Base-by-base conservation (phyloP, 179 eudicot species). In the Amaranthus tricolor region DNA sequence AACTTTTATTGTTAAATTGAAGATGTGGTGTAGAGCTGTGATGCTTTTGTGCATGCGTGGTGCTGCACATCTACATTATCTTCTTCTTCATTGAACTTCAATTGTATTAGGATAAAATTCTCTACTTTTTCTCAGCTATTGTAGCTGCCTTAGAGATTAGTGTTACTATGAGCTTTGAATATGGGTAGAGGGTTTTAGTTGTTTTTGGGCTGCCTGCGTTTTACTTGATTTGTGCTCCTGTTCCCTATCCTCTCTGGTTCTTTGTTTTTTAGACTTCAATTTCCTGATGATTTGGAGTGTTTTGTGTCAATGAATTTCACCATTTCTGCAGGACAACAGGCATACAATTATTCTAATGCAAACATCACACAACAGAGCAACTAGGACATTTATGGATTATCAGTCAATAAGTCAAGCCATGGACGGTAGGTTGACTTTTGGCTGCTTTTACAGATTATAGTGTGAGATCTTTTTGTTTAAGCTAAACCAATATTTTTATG, bases 331-430 rank as follows among this genome's bases (percentile, higher is more conserved):
- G 98, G 94, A 93, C 50, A 92, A 92, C 74, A 87, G 80, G 88
- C 98, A 94, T 83, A 94, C 98, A 24, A 94, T 94, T 73, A 74
- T 94, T 76, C 88, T 94, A 62, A 92, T 94, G 94, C 97, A 94
- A 84, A 82, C 88, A 47, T 84, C 97, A 62, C 97, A 82, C 24
- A 86, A 81, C 89, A 85, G 87, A 77, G 88, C 96, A 62, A 77
- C 87, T 53, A 87, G 98, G 62, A 94, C 97, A 50, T 94, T 94
- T 82, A 92, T 92, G 97, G 98, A 94, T 75, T 92, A 86, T 74
- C 91, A 85, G 54, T 92, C 98, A 53, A 85, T 94, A 70, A 87
- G 83, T 80, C 91, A 89, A 84, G 96, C 98, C 49, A 86, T 89
- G 89, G 96, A 92, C 75, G 97, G 98, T 92, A 82, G 15, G 78